Conservation (phyloP, 495 filamentous ascomycete genomes). For the Penicillium odoratum region DNA sequence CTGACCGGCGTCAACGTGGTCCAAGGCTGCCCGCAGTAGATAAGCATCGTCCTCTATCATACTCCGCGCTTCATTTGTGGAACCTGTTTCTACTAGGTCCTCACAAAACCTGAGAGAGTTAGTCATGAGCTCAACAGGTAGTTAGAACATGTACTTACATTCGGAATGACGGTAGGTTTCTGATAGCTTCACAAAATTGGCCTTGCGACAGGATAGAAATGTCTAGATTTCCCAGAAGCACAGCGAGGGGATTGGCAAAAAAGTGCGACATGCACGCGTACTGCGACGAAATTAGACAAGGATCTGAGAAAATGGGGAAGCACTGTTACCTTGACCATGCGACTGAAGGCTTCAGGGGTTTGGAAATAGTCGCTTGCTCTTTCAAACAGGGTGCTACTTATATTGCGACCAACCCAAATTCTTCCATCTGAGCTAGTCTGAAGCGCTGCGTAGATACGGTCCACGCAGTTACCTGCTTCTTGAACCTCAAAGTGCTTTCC, state of each 20-base stretch:
- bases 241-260: constrained; percentile 84
- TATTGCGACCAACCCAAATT: constrained; percentile 68
- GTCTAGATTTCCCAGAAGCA: constrained; percentile 54
- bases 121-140: background rate
- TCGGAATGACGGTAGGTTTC: constrained; percentile 79
- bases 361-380: constrained; percentile 84
- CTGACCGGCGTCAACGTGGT: constrained; percentile 36
- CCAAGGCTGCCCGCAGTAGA: constrained; percentile 38
- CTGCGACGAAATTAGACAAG: constrained; percentile 40
- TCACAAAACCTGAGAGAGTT: constrained; percentile 44
- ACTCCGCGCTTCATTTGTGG: constrained; percentile 37
- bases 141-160: constrained; percentile 38
- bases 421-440: constrained; percentile 54
- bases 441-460: constrained; percentile 72
- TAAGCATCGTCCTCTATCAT: constrained; percentile 55
- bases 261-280: constrained; percentile 97
- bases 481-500: constrained; percentile 85
- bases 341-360: constrained; percentile 76
- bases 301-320: background rate
- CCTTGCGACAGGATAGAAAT: constrained; percentile 28
- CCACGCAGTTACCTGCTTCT: constrained; percentile 70
- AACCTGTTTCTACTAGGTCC: constrained; percentile 42
- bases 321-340: constrained; percentile 70
- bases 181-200: constrained; percentile 71
- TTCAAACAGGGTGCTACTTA: constrained; percentile 64